Evolutionary conservation across 257 asterid genomes (phyloP).

Genomic region (Nicotiana knightiana): DNA sequence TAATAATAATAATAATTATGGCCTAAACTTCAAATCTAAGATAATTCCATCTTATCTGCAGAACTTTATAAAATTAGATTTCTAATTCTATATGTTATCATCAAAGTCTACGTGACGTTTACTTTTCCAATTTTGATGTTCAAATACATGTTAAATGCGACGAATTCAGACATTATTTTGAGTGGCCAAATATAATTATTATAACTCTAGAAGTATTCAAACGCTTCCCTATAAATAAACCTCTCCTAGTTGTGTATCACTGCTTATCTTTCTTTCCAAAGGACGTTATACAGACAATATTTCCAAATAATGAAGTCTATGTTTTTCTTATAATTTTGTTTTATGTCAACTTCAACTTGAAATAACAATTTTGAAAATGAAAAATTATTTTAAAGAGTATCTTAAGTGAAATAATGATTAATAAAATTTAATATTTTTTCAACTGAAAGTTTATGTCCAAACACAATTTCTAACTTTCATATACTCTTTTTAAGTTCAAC

Average conservation of each 20-base stretch:
- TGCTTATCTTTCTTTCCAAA: no score
- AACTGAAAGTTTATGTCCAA: background rate
- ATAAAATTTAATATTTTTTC: background rate
- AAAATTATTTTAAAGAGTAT: background rate
- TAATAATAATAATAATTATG: no score
- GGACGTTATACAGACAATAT: background rate
- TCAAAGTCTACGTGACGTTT: background rate
- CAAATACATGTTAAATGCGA: background rate
- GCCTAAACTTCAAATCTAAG: background rate
- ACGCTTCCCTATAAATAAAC: background rate
- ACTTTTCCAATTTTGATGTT: background rate
- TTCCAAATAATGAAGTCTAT: no score
- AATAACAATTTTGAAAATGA: background rate
- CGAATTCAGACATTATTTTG: background rate
- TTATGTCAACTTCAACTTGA: no score
- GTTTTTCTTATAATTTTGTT: no score
- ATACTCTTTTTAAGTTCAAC: background rate
- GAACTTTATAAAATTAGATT: background rate
- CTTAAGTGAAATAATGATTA: background rate
- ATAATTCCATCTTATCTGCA: background rate
- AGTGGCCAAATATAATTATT: background rate
- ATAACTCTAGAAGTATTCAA: background rate
- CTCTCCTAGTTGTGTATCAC: background rate
- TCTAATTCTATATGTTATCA: slow-evolving; percentile 3
- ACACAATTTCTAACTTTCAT: background rate